Conservation (phyloP, 202 grass and related monocot species). For the Setaria viridis region DNA sequence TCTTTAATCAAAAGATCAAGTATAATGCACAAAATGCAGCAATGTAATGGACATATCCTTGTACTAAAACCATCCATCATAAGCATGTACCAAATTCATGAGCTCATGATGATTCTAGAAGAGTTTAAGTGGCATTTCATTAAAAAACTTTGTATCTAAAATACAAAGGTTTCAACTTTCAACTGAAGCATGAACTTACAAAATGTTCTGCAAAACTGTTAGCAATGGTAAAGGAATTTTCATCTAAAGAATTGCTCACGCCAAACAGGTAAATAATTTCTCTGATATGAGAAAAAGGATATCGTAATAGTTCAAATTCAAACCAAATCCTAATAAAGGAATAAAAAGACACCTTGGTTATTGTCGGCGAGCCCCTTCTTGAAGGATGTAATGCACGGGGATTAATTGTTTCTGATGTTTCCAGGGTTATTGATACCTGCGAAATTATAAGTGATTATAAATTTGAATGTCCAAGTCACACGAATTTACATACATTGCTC, state of each 20-base stretch:
- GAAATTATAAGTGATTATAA: conserved; percentile 22
- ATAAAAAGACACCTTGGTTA: conserved; percentile 75
- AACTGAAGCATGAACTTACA: background rate
- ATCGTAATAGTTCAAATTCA: conserved; percentile 6
- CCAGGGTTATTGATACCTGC: conserved; percentile 90
- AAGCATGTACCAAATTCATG: background rate
- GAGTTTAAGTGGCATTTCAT: conserved; percentile 6
- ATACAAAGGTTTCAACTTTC: background rate
- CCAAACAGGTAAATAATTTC: background rate
- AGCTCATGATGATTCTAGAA: background rate
- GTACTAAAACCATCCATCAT: no score
- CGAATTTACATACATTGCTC: conserved; percentile 20
- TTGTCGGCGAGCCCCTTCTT: conserved; percentile 79
- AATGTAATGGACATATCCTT: background rate
- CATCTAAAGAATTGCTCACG: conserved; percentile 34
- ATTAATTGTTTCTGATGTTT: conserved; percentile 92
- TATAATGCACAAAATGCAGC: conserved; percentile 1
- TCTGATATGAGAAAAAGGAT: background rate
- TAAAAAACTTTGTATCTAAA: conserved; percentile 7
- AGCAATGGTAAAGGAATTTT: background rate
- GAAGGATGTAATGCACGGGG: conserved; percentile 90
- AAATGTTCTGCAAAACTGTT: background rate
- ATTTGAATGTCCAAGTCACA: conserved; percentile 31
- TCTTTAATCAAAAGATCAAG: background rate
- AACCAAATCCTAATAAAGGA: background rate